These are phyloP conservation scores for Musa troglodytarum DNA, from an alignment of 176 grass and related monocot species.

Conservation along the genomic window DNA sequence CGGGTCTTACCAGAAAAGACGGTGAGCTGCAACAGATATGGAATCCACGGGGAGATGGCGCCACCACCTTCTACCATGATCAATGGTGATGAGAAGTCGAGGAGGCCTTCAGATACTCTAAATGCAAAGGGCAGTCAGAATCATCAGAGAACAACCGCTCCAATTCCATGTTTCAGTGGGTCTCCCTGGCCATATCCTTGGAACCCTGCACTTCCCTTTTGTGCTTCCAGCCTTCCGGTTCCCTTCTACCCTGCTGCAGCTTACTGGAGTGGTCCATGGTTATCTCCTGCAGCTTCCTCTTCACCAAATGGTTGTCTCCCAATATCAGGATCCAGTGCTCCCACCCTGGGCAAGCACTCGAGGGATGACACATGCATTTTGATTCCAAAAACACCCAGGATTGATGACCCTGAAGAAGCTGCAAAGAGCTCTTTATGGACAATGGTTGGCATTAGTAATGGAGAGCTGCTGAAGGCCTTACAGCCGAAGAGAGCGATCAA, in stretches of 20 bases:
- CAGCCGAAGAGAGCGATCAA: background rate
- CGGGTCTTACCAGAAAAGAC: background rate
- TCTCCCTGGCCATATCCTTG: conserved; percentile 15
- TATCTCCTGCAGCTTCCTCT: background rate
- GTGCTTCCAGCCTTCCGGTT: background rate
- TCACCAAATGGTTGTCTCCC: too few species aligned
- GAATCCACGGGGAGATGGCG: background rate
- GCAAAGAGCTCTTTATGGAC: conserved; percentile 29
- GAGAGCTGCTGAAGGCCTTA: conserved; percentile 9
- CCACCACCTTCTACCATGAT: too few species aligned
- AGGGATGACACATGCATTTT: conserved; percentile 7
- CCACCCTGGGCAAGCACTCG: conserved; percentile 4
- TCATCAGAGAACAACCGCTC: background rate
- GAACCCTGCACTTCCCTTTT: background rate
- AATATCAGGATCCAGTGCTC: background rate
- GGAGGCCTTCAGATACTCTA: too few species aligned
- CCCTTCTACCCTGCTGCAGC: conserved; percentile 17
- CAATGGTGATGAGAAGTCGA: too few species aligned
- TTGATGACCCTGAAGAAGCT: conserved; percentile 17
- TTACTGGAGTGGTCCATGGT: conserved; percentile 6
- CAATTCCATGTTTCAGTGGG: conserved; percentile 6
- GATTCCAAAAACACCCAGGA: conserved; percentile 17
- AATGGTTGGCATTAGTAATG: background rate
- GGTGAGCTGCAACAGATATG: background rate
- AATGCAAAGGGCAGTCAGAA: too few species aligned